phyloP scores from a whole-genome alignment of 257 asterid species.

The Ballota nigra region DNA sequence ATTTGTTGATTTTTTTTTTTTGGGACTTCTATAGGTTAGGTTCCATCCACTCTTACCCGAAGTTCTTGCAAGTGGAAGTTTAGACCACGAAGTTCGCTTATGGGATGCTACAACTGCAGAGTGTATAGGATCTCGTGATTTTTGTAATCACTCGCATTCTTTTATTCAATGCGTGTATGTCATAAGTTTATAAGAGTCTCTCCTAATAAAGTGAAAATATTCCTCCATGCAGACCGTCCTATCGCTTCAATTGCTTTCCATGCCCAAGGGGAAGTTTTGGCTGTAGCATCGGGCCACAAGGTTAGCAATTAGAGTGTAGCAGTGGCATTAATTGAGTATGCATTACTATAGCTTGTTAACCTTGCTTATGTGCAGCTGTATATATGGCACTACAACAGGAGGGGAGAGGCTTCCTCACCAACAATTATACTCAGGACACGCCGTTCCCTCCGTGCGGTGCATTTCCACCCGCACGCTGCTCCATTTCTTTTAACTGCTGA shows the following conservation, averaged over 20 bases:
- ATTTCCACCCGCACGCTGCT: conserved; percentile 94
- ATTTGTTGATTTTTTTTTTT: not conserved
- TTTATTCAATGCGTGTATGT: not conserved
- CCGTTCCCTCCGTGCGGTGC: conserved; percentile 97
- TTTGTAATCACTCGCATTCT: conserved; percentile 56
- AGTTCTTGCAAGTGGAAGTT: conserved; percentile 94
- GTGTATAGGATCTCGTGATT: conserved; percentile 91
- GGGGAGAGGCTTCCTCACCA: conserved; percentile 84
- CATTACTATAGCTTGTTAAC: conserved; percentile 25
- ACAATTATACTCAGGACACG: conserved; percentile 81
- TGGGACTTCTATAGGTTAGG: conserved; percentile 70
- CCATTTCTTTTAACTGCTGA: conserved; percentile 98
- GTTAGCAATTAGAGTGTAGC: conserved; percentile 41
- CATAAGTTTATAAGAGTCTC: conserved; percentile 6
- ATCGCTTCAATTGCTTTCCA: conserved; percentile 98
- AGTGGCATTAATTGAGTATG: conserved; percentile 18
- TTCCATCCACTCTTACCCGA: conserved; percentile 89
- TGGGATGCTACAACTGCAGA: conserved; percentile 91
- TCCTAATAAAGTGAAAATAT: conserved; percentile 16
- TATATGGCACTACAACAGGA: conserved; percentile 85
- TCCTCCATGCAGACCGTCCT: conserved; percentile 71
- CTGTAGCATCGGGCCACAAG: conserved; percentile 99
- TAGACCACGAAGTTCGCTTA: conserved; percentile 94
- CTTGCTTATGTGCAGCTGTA: conserved; percentile 61
- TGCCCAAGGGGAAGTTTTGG: conserved; percentile 91